Base-by-base conservation (phyloP, 208 protist genomes). In the Vickermania ingenoplastis region DNA sequence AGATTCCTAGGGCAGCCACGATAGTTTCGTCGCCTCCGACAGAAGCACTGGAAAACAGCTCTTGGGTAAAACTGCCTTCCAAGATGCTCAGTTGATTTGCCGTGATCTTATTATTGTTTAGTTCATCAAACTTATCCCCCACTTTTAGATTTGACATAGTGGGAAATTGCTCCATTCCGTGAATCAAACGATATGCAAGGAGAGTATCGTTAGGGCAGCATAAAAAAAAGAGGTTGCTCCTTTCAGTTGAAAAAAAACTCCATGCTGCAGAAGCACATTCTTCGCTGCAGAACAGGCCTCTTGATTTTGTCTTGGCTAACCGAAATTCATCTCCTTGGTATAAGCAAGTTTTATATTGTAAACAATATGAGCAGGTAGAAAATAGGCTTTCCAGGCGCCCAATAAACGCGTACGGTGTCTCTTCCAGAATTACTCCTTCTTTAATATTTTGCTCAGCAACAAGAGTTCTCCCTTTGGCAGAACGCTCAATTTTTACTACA, bases 261-360 rank as follows among this genome's bases (percentile, higher is more conserved):
- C 89, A 95, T 31, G 73, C 70, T 0, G 65, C 65, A 50, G 55
- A 60, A 11, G 78, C 82, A 57, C 86, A 92, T 17, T 36, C 63
- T 25, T 75, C 73, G 48, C 78, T 82, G 77, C 86, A 95, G 67
- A 92, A 95, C 27, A 95, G 75, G 25, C 89, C 89, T n/a, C 89
- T 79, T 25, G 75, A 76, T 54, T 83, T 77, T 55, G 74, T 75
- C 27, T 61, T 63, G 30, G 66, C 62, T 41, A 41, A 29, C 28
- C 83, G 84, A 59, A 77, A 92, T 25, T 72, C 59, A 17, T 82
- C 72, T 31, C 78, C 75, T 21, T 74, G 79, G 67, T 89, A 91
- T 11, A 95, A 69, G 51, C 65, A 71, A 23, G 70, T 73, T 51
- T 78, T 89, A 57, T 75, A 71, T 55, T 84, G 79, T 53, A 95